A percentile compares a stretch with the other conserved stretches of the same genome.
phyloP scores from a whole-genome alignment of 2,329 filamentous ascomycete species.

The Beauveria sp. region DNA sequence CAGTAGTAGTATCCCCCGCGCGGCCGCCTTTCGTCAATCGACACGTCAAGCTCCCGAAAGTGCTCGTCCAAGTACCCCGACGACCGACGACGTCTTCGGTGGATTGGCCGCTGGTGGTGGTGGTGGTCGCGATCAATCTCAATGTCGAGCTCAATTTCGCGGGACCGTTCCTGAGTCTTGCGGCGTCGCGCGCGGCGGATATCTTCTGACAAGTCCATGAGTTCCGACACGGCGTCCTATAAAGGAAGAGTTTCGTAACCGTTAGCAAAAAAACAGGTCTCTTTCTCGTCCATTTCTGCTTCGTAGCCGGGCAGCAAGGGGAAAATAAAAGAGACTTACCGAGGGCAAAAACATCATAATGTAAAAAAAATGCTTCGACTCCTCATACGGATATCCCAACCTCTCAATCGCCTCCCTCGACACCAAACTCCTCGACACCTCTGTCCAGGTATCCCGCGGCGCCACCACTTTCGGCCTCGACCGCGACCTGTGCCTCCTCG shows the following conservation, averaged over 20 bases:
- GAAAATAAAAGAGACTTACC: slow-evolving; percentile 47
- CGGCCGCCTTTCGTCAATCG: slow-evolving; percentile 1
- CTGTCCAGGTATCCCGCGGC: slow-evolving; percentile 78
- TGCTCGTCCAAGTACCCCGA: slow-evolving; percentile 9
- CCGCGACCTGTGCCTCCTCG: slow-evolving; percentile 42
- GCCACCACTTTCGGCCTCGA: slow-evolving; percentile 32
- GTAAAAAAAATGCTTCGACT: slow-evolving; percentile 85
- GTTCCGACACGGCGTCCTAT: slow-evolving; percentile 1
- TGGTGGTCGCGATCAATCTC: slow-evolving; percentile 5
- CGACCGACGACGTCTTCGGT: neutral
- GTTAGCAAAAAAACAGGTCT: neutral
- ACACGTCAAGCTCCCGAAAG: slow-evolving; percentile 3
- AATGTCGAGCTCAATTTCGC: slow-evolving; percentile 8
- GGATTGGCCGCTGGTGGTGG: neutral
- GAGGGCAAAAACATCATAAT: slow-evolving; percentile 84
- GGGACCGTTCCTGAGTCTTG: neutral
- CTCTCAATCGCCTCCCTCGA: slow-evolving; percentile 78
- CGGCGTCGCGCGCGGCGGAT: neutral
- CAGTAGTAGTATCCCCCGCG: neutral
- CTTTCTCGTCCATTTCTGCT: too few relatives aligned
- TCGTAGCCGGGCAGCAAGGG: neutral
- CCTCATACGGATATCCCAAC: slow-evolving; percentile 80
- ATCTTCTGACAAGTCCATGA: slow-evolving; percentile 5
- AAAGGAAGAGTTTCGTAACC: too few relatives aligned
- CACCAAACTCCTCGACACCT: slow-evolving; percentile 91